Percentiles rank a stretch among this genome's conserved stretches.
These are phyloP conservation scores for Ogataea pilisensis DNA, from an alignment of 805 yeast species.

Conservation along the genomic window DNA sequence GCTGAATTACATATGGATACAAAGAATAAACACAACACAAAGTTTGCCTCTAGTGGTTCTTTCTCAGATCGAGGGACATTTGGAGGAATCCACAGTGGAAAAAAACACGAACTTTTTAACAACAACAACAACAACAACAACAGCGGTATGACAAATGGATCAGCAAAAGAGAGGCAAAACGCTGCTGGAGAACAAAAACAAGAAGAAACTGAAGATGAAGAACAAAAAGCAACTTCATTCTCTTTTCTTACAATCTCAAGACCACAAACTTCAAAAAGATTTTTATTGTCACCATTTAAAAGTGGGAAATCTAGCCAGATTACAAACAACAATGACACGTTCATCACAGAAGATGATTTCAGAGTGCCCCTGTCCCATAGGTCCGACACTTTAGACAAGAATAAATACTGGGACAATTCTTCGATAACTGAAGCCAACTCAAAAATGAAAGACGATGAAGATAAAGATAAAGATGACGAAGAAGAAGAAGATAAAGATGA, in stretches of 20 bases:
- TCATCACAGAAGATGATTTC: constrained; percentile 1
- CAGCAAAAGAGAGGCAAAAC: no score
- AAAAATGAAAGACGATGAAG: background rate
- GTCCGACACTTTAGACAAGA: background rate
- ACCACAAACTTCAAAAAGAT: background rate
- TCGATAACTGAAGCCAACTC: background rate
- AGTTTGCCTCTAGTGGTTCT: constrained; percentile 16
- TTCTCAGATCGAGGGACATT: constrained; percentile 11
- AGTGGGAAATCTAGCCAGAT: background rate
- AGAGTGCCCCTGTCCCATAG: background rate
- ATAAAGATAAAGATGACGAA: background rate
- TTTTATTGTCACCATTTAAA: background rate
- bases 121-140: no score
- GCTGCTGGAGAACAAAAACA: no score
- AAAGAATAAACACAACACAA: constrained; percentile 14
- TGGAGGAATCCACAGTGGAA: background rate
- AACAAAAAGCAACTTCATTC: no score
- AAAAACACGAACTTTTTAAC: background rate
- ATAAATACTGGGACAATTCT: background rate
- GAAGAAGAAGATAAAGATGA: background rate
- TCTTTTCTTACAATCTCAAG: no score
- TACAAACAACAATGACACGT: background rate
- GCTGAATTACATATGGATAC: background rate
- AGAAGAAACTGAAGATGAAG: no score
- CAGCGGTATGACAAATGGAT: no score